Conservation (phyloP, 148 eudicot genomes). For the Tetragonia tetragonoides region DNA sequence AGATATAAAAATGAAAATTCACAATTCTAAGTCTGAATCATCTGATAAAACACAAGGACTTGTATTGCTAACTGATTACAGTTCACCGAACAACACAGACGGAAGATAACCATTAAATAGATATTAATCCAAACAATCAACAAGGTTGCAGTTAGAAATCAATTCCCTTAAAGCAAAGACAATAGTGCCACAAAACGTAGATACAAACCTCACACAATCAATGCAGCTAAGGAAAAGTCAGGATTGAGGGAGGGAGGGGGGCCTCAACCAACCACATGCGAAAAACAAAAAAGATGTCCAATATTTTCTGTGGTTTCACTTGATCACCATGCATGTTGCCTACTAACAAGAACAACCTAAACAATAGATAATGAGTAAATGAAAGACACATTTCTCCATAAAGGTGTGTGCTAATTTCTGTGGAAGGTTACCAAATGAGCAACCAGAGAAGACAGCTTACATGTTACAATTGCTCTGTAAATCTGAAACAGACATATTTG, state of each 20-base stretch:
- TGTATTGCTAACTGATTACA: not conserved
- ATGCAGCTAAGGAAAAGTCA: not conserved
- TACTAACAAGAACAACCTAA: not conserved
- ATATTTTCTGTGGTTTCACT: not conserved
- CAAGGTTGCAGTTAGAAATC: not conserved
- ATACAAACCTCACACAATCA: not conserved
- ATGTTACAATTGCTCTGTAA: constrained; percentile 88
- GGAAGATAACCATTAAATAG: not conserved
- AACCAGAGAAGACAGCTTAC: constrained; percentile 42
- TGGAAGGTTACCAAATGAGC: not conserved
- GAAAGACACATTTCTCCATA: no score
- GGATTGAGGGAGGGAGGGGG: not conserved
- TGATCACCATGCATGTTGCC: not conserved
- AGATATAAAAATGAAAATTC: not conserved
- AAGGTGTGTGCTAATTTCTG: not conserved
- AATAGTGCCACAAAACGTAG: not conserved
- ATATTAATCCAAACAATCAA: not conserved
- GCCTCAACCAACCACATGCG: not conserved
- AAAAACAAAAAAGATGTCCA: not conserved
- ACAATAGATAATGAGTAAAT: not conserved
- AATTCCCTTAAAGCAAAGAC: not conserved
- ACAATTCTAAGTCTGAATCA: not conserved
- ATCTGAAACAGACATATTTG: constrained; percentile 66
- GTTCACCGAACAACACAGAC: not conserved
- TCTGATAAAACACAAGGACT: not conserved